phyloP scores from a whole-genome alignment of 148 eudicot genomes.

The Selenicereus undatus region DNA sequence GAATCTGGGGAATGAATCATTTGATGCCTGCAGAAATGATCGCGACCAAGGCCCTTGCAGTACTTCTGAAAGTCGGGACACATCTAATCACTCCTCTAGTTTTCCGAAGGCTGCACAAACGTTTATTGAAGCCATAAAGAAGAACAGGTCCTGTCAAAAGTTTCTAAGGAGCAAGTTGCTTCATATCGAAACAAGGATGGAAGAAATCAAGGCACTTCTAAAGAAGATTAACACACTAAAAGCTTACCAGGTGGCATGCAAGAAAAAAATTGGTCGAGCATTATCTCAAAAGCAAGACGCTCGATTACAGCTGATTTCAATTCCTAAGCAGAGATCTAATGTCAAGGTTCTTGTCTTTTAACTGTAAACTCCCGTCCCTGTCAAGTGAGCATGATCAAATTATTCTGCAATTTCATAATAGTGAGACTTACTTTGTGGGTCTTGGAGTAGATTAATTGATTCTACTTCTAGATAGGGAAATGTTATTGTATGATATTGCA shows the following conservation, averaged over 20 bases:
- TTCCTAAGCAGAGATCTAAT: constrained; percentile 42
- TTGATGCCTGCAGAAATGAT: constrained; percentile 34
- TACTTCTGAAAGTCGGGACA: constrained; percentile 16
- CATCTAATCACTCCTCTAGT: constrained; percentile 23
- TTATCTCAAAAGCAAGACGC: constrained; percentile 73
- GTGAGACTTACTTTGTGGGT: background rate
- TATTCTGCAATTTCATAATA: background rate
- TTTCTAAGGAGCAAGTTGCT: constrained; percentile 60
- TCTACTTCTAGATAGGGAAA: background rate
- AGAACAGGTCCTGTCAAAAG: constrained; percentile 80
- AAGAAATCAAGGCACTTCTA: constrained; percentile 51
- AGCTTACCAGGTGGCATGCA: constrained; percentile 64
- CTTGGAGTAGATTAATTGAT: background rate
- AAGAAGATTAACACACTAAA: constrained; percentile 54
- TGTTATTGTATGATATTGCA: background rate
- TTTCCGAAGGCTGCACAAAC: constrained; percentile 64
- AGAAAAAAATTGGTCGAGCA: constrained; percentile 50
- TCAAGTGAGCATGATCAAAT: background rate
- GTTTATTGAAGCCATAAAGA: constrained; percentile 82
- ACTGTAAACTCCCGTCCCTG: background rate
- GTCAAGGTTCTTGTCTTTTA: constrained; percentile 41
- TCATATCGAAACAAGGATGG: constrained; percentile 66
- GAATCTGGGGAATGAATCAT: constrained; percentile 40
- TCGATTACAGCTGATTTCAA: constrained; percentile 61
- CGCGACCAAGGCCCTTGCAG: constrained; percentile 32